Conservation (phyloP, 2,329 filamentous ascomycete species). For the Fusarium devonianum region DNA sequence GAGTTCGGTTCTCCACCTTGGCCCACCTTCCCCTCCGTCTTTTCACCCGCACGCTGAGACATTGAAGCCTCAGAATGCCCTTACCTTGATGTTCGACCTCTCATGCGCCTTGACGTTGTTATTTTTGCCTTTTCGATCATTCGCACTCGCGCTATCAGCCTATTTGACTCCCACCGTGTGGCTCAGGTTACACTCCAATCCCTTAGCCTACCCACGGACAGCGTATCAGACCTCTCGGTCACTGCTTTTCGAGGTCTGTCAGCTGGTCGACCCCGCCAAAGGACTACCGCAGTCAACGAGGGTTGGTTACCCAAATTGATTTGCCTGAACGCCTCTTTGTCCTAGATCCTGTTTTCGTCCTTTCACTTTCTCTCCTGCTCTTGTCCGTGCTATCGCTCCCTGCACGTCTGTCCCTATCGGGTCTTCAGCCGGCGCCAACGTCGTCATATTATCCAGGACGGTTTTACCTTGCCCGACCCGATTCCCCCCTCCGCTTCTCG, state of each 20-base stretch:
- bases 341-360: neutral
- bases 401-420: constrained; percentile 12
- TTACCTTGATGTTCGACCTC: constrained; percentile 1
- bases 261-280: constrained; percentile 15
- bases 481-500: constrained; percentile 26
- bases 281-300: constrained; percentile 6
- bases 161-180: constrained; percentile 2
- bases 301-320: too few relatives aligned
- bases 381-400: constrained; percentile 4
- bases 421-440: neutral
- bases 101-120: constrained; percentile 5
- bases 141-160: neutral
- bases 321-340: neutral
- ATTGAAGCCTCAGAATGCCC: constrained; percentile 14
- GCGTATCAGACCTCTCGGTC: too few relatives aligned
- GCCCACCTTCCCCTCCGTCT: constrained; percentile 7
- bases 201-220: neutral
- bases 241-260: neutral
- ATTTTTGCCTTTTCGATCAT: neutral
- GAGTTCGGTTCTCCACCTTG: too few relatives aligned
- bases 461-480: constrained; percentile 10
- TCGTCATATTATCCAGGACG: constrained; percentile 7
- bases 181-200: constrained; percentile 8
- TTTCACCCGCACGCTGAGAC: constrained; percentile 14
- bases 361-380: constrained; percentile 2